A percentile compares a stretch with the other conserved stretches of the same genome.
These are phyloP conservation scores for Amaranthus cruentus DNA, from an alignment of 148 eudicot genomes.

Conservation along the genomic window DNA sequence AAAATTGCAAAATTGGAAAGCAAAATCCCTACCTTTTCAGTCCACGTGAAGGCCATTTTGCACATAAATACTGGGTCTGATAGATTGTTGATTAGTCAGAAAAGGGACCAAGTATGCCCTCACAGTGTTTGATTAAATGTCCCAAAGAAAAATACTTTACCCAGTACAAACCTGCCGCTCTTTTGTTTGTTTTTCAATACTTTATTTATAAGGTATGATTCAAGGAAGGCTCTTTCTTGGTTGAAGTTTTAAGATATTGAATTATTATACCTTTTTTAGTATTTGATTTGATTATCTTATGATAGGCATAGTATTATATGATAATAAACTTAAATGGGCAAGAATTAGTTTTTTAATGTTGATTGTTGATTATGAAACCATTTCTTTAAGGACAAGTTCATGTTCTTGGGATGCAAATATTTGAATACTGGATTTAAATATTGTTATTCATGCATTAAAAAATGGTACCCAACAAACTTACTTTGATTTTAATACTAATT, in stretches of 20 bases:
- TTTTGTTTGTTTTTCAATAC: neutral
- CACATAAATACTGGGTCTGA: no score
- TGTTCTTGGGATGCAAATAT: neutral
- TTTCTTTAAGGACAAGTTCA: constrained; percentile 2
- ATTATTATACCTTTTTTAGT: no score
- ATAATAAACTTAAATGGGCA: neutral
- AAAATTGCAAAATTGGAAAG: neutral
- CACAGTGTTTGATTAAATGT: constrained; percentile 17
- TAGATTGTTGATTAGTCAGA: no score
- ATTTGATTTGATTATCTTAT: neutral
- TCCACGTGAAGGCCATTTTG: neutral
- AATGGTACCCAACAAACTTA: neutral
- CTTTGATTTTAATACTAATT: neutral
- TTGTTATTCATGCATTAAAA: constrained; percentile 1
- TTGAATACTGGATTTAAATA: constrained; percentile 5
- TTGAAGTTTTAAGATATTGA: neutral
- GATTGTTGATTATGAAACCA: neutral
- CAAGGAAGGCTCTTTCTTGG: neutral
- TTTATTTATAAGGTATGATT: neutral
- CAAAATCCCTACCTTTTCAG: neutral
- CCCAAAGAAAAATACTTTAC: neutral
- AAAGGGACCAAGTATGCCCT: neutral
- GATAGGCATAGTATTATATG: neutral
- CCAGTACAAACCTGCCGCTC: neutral
- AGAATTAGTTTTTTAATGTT: neutral